Percentiles rank a stretch among this genome's conserved stretches.
Conservation (phyloP, 2,329 filamentous ascomycete genomes). For the Fusarium robinianum region DNA sequence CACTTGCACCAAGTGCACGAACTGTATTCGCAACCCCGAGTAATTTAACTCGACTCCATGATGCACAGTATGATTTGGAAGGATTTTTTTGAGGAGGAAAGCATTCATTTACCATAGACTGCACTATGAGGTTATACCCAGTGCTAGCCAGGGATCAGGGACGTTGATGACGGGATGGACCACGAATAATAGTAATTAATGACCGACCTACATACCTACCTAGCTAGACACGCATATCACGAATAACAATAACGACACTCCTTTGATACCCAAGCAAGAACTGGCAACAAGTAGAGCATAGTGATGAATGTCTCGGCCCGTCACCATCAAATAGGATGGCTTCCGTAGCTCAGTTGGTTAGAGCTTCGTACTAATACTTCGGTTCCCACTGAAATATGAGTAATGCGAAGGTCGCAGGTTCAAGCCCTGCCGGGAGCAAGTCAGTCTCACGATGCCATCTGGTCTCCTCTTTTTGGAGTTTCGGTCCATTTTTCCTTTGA, state of each 20-base stretch:
- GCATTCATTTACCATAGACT: no score
- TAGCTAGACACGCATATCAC: no score
- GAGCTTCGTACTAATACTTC: constrained; percentile 40
- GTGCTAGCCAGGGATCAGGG: no score
- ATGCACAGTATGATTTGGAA: no score
- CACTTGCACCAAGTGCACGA: constrained; percentile 33
- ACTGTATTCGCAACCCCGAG: constrained; percentile 20
- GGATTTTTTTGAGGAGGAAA: no score
- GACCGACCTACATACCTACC: no score
- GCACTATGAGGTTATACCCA: no score
- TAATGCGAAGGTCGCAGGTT: constrained; percentile 41
- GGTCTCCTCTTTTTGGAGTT: constrained; percentile 14
- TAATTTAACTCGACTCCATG: neutral
- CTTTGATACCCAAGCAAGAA: neutral
- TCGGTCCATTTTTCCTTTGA: neutral
- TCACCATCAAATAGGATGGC: constrained; percentile 27
- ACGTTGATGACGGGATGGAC: no score
- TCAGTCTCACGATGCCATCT: constrained; percentile 28
- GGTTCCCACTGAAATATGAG: constrained; percentile 20
- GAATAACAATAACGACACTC: no score
- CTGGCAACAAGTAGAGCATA: fast-evolving
- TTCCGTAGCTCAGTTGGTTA: constrained; percentile 41
- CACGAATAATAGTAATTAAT: neutral
- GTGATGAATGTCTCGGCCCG: fast-evolving
- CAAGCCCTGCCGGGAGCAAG: constrained; percentile 40